Evolutionary conservation across 83 land plant species (phyloP).

Genomic region (Picea abies): DNA sequence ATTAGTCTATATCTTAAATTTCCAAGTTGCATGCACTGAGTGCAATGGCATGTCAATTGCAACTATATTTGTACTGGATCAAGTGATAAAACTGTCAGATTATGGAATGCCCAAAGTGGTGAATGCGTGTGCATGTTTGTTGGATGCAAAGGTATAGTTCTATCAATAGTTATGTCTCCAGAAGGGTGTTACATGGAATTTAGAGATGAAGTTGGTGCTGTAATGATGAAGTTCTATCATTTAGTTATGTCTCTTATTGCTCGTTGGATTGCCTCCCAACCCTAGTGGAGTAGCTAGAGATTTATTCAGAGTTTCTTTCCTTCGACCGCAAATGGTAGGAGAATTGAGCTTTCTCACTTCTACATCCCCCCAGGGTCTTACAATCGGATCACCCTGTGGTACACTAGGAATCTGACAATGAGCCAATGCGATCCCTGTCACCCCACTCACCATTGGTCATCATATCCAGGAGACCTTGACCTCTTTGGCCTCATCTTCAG

Average conservation of each 20-base stretch:
- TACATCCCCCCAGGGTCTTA: too few species aligned
- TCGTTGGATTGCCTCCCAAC: too few species aligned
- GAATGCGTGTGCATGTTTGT: conserved; percentile 93
- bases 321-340: too few species aligned
- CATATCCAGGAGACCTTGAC: too few species aligned
- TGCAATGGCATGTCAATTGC: conserved; percentile 98
- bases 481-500: too few species aligned
- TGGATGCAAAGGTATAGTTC: conserved; percentile 87
- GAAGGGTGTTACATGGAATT: conserved; percentile 97
- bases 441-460: too few species aligned
- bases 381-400: too few species aligned
- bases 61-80: conserved; percentile 98
- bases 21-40: conserved; percentile 56
- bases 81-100: conserved; percentile 93
- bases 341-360: too few species aligned
- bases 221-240: conserved; percentile 94
- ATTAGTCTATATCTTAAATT: not conserved
- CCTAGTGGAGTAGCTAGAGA: too few species aligned
- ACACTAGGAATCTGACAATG: too few species aligned
- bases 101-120: conserved; percentile 96
- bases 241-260: conserved; percentile 24
- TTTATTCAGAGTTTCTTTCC: too few species aligned
- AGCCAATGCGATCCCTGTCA: too few species aligned
- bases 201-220: conserved; percentile 94
- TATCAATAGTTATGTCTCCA: conserved; percentile 91